A percentile compares a stretch with the other conserved stretches of the same genome.
phyloP scores from a whole-genome alignment of 75 land plant species.

The Selaginella tamariscina region DNA sequence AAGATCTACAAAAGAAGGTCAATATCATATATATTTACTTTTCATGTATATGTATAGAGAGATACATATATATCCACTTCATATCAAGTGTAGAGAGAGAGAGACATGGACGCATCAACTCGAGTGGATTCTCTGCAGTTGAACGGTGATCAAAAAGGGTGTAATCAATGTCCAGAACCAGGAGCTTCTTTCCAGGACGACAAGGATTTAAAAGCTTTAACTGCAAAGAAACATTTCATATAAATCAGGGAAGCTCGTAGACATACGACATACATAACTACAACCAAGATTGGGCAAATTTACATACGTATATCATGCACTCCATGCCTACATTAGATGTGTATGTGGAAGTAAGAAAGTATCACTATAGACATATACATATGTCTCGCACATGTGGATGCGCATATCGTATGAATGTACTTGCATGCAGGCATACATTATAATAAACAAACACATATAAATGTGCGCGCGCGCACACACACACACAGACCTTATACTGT shows the following conservation, averaged over 20 bases:
- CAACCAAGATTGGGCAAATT: too few species aligned
- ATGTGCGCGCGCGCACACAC: background rate
- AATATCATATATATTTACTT: background rate
- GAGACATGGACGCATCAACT: constrained; percentile 94
- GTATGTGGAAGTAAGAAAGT: too few species aligned
- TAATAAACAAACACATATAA: background rate
- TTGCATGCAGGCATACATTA: constrained; percentile 2
- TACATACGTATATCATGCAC: too few species aligned
- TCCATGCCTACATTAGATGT: too few species aligned
- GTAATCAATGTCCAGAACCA: constrained; percentile 93
- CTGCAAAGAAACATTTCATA: constrained; percentile 24
- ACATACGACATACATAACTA: too few species aligned
- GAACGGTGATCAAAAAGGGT: constrained; percentile 97
- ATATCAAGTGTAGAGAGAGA: background rate
- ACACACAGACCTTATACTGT: constrained; percentile 61
- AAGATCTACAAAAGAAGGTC: constrained; percentile 46
- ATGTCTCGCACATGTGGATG: too few species aligned
- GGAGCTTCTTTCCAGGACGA: constrained; percentile 76
- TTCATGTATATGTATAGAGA: background rate
- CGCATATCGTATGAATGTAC: too few species aligned
- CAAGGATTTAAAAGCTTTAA: constrained; percentile 64
- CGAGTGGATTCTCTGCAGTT: constrained; percentile 83
- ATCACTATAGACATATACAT: too few species aligned
- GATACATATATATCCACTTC: too few species aligned
- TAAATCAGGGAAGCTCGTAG: too few species aligned